Conservation (phyloP, 352 stramenopile species). For the Phytophthora sojae region DNA sequence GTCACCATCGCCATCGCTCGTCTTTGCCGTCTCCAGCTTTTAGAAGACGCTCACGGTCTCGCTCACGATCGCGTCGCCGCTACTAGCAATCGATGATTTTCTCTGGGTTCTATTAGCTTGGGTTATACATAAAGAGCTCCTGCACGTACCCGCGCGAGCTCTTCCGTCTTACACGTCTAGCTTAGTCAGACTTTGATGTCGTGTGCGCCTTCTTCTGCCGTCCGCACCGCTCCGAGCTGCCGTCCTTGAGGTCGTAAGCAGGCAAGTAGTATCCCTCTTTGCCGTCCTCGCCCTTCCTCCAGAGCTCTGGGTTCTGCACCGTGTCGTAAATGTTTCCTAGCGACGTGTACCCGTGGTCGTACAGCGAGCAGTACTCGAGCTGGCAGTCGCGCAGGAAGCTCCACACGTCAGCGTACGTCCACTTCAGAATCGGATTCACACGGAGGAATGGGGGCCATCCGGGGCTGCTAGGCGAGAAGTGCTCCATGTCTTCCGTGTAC, state of each 20-base stretch:
- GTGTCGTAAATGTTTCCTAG: constrained; percentile 96
- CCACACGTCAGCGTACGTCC: constrained; percentile 97
- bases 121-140: constrained; percentile 8
- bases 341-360: constrained; percentile 94
- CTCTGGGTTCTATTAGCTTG: constrained; percentile 25
- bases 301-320: constrained; percentile 93
- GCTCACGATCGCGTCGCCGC: constrained; percentile 31
- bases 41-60: constrained; percentile 28
- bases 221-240: constrained; percentile 73
- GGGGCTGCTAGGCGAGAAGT: constrained; percentile 86
- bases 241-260: constrained; percentile 75
- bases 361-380: constrained; percentile 91
- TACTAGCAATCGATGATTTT: constrained; percentile 5
- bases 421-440: constrained; percentile 98
- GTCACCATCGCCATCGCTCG: constrained; percentile 27
- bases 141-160: background rate
- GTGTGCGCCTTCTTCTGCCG: constrained; percentile 81
- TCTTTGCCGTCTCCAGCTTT: constrained; percentile 23
- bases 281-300: constrained; percentile 62
- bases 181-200: constrained; percentile 63
- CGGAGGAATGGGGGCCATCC: constrained; percentile 97
- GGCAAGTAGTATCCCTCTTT: constrained; percentile 74
- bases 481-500: constrained; percentile 89
- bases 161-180: constrained; percentile 2
- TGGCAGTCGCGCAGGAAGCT: constrained; percentile 90